phyloP scores from a whole-genome alignment of 2,329 filamentous ascomycete species.

The Epichloe uncinata region DNA sequence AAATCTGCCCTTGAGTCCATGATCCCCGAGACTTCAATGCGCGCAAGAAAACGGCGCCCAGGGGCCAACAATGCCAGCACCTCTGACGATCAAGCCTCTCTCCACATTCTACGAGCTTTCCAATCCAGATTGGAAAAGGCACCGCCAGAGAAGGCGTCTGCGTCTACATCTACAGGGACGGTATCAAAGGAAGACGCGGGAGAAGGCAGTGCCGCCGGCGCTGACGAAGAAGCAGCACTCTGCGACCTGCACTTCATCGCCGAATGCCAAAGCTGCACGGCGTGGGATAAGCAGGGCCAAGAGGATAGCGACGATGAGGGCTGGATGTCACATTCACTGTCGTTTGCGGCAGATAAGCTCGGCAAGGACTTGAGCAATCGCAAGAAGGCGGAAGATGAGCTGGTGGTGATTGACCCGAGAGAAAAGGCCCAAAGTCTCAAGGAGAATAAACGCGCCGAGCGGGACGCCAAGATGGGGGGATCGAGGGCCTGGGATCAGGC shows the following conservation, averaged over 20 bases:
- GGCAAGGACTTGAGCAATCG: conserved; percentile 89
- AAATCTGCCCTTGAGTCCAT: conserved; percentile 59
- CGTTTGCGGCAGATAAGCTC: conserved; percentile 76
- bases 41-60: conserved; percentile 55
- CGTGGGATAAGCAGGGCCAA: conserved; percentile 59
- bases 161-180: conserved; percentile 23
- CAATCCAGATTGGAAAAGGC: conserved; percentile 57
- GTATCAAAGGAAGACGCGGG: conserved; percentile 22
- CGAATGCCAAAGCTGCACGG: conserved; percentile 81
- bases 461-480: conserved; percentile 35
- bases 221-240: conserved; percentile 56
- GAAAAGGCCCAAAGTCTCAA: conserved; percentile 65
- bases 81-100: conserved; percentile 46
- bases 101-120: conserved; percentile 68
- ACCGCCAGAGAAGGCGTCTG: conserved; percentile 26
- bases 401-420: conserved; percentile 85
- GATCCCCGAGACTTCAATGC: conserved; percentile 58
- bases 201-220: conserved; percentile 7
- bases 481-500: conserved; percentile 44
- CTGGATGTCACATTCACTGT: conserved; percentile 80
- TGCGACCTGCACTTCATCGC: conserved; percentile 95
- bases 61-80: conserved; percentile 38
- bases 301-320: conserved; percentile 49
- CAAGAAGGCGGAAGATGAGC: conserved; percentile 77
- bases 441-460: conserved; percentile 47